Percentiles rank a stretch among this genome's conserved stretches.
Evolutionary conservation across 2,329 filamentous ascomycete genomes (phyloP).

Genomic region (Tolypocladium amazonense): DNA sequence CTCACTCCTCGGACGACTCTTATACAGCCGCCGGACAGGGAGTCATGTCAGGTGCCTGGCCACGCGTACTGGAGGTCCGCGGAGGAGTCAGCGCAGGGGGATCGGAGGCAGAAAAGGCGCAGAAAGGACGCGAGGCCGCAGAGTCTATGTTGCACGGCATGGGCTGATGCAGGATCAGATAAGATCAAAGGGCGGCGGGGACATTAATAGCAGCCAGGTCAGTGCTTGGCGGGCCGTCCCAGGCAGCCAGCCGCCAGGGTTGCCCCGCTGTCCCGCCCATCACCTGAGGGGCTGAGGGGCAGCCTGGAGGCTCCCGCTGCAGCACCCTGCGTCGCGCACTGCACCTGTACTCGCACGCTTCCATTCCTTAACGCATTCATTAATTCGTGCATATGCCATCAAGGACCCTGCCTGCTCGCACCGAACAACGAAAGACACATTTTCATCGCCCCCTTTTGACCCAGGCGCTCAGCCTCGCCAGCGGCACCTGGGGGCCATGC

Average conservation of each 20-base stretch:
- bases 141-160: not conserved
- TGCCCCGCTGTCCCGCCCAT: not conserved
- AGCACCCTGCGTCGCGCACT: not conserved
- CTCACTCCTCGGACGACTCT: not conserved
- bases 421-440: not conserved
- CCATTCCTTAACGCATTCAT: not conserved
- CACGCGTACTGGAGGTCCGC: not conserved
- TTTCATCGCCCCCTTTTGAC: not conserved
- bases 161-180: conserved; percentile 1
- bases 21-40: not conserved
- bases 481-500: not conserved
- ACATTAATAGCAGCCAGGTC: not conserved
- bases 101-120: not conserved
- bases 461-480: not conserved
- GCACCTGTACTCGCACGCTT: not conserved
- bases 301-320: not conserved
- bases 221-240: not conserved
- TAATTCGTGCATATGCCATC: too few relatives aligned
- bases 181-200: conserved; percentile 1
- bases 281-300: not conserved
- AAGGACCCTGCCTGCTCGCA: too few relatives aligned
- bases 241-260: not conserved
- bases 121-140: not conserved
- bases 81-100: not conserved
- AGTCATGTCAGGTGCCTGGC: not conserved